Conservation (phyloP, 2,329 filamentous ascomycete genomes). For the Colletotrichum viniferum region DNA sequence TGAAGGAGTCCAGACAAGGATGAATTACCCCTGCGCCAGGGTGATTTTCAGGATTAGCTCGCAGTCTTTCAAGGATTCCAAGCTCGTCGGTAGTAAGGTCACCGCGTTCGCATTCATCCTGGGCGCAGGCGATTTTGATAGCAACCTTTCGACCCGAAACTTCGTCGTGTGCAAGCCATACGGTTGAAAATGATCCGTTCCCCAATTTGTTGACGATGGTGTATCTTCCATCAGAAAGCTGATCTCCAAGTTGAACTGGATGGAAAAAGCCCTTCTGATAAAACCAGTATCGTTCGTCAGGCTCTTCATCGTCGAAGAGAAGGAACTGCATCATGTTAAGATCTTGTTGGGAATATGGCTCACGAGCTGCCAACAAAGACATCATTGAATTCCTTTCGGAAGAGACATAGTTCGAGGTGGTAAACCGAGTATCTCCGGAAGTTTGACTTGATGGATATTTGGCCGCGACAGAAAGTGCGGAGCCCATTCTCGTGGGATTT, state of each 20-base stretch:
- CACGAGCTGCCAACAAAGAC: background rate
- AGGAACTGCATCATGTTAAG: background rate
- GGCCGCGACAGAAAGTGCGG: background rate
- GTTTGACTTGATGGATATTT: accelerated
- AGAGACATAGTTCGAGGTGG: background rate
- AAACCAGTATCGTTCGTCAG: background rate
- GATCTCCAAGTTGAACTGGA: background rate
- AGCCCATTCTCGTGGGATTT: background rate
- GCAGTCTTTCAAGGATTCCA: background rate
- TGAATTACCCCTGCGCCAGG: background rate
- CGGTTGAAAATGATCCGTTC: background rate
- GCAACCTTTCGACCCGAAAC: background rate
- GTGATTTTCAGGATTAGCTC: accelerated
- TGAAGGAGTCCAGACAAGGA: background rate
- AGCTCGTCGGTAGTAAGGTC: background rate
- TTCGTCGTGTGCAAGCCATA: background rate
- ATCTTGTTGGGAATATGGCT: background rate
- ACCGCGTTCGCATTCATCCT: background rate
- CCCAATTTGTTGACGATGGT: background rate
- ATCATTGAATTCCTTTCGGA: accelerated
- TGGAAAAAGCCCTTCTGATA: background rate
- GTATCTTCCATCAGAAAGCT: background rate
- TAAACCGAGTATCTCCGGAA: accelerated
- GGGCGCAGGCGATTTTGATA: background rate
- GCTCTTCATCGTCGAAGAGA: background rate